Conservation (phyloP, 805 yeast species). For the Pichia nanzhaoensis region DNA sequence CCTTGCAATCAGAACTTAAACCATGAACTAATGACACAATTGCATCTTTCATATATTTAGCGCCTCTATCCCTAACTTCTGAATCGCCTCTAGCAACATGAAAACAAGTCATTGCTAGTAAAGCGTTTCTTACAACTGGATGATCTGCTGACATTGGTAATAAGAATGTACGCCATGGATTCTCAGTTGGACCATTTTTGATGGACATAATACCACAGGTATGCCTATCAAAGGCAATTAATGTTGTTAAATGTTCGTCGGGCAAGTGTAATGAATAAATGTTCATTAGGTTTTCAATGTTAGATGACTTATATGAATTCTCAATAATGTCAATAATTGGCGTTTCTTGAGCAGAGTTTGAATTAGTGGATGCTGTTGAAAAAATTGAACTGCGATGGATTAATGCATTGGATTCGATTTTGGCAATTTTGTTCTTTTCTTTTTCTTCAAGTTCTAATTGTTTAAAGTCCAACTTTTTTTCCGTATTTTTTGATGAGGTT, state of each 20-base stretch:
- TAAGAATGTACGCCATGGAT: constrained; percentile 58
- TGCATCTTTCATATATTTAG: constrained; percentile 52
- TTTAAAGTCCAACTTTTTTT: neutral
- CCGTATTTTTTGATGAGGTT: neutral
- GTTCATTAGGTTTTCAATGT: constrained; percentile 10
- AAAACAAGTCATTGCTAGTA: constrained; percentile 62
- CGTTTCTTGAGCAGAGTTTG: neutral
- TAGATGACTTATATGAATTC: constrained; percentile 1
- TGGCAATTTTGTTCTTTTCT: neutral
- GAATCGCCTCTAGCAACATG: constrained; percentile 46
- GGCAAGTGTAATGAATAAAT: constrained; percentile 20
- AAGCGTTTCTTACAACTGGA: constrained; percentile 52
- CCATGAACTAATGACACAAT: constrained; percentile 56
- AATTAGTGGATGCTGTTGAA: neutral
- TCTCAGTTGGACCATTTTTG: constrained; percentile 56
- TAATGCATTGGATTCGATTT: neutral
- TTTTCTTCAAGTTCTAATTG: neutral
- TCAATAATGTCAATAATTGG: constrained; percentile 4
- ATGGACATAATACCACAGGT: constrained; percentile 54
- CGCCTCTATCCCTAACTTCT: constrained; percentile 42
- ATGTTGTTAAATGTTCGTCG: constrained; percentile 26
- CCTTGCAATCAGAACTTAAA: constrained; percentile 24
- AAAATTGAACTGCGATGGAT: neutral
- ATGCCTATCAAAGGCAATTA: constrained; percentile 37
- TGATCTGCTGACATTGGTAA: constrained; percentile 51